A percentile compares a stretch with the other conserved stretches of the same genome.
These are phyloP conservation scores for Leptographium wingfieldii DNA, from an alignment of 2,329 filamentous ascomycete genomes.

Conservation along the genomic window DNA sequence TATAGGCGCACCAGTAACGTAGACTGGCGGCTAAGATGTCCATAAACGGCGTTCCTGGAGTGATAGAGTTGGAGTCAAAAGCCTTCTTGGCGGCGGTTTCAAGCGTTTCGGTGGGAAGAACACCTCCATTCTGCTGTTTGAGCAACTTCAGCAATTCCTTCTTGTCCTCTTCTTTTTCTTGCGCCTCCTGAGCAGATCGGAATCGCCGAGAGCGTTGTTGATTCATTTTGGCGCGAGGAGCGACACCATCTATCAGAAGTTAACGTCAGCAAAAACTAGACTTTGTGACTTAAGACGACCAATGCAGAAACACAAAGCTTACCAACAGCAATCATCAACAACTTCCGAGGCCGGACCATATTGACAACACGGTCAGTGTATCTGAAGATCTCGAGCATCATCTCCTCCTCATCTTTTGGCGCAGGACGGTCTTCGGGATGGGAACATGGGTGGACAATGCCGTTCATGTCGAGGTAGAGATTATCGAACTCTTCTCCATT, in stretches of 20 bases:
- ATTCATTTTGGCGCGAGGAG: conserved; percentile 98
- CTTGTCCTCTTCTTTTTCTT: conserved; percentile 87
- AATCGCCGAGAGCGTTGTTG: conserved; percentile 95
- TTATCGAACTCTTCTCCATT: conserved; percentile 98
- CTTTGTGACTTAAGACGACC: not conserved
- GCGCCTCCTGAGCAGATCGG: conserved; percentile 83
- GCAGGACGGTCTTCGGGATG: conserved; percentile 90
- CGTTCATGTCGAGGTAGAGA: conserved; percentile 97
- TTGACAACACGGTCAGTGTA: conserved; percentile 99
- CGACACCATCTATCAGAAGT: conserved; percentile 66
- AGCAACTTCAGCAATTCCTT: conserved; percentile 77
- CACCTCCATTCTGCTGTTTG: conserved; percentile 61
- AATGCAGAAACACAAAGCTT: conserved; percentile 22
- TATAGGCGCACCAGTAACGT: conserved; percentile 95
- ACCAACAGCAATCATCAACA: conserved; percentile 96
- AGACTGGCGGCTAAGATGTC: conserved; percentile 81
- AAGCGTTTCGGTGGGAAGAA: conserved; percentile 46
- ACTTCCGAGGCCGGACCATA: conserved; percentile 92
- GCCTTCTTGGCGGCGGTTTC: conserved; percentile 67
- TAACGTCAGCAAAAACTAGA: not conserved
- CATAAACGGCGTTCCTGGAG: conserved; percentile 97
- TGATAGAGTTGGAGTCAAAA: conserved; percentile 81
- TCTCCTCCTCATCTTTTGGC: conserved; percentile 90
- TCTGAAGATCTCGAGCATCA: conserved; percentile 97
- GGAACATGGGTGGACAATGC: conserved; percentile 96